Evolutionary conservation across 805 yeast genomes (phyloP), one percentile per base, ranked within the genome.

Genomic region (Kazachstania viticola): DNA sequence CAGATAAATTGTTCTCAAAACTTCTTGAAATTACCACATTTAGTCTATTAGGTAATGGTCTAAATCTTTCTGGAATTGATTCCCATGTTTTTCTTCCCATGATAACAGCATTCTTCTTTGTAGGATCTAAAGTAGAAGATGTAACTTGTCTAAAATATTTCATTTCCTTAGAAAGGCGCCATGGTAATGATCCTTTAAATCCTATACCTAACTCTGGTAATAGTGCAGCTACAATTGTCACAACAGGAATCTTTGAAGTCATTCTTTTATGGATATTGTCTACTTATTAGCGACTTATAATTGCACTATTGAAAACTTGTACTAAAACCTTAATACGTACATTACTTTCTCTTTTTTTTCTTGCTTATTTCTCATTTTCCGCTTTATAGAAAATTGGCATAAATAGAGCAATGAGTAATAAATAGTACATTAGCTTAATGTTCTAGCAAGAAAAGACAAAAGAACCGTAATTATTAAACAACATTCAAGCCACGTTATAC

Each of bases 81-180:
- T 85, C 91, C 94, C 96, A 91, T 2, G 97, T 88, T 49, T 76
- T 80, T 37, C 96, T 68, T 11, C 98, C 98, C 98, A 91, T 91
- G 3, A 91, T 67, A 11, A 91, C 97, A 0, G 82, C 93, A 50
- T 84, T 83, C 25, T 41, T 48, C 38, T 56, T 59, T 1, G 36
- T 36, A n/a, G 58, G 51, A 17, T 64, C 54, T 7, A 41, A 43
- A 0, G 58, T 54, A 7, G 45, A 42, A 3, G 75, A 57, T 0
- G 98, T 91, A 12, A 83, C 77, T 36, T 73, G 71, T 39, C 71
- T 69, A 62, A 91, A 91, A 51, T 75, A 91, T 49, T 74, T 73
- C 79, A 91, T 82, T 53, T 91, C 98, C 31, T 76, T 66, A 34
- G 73, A 66, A 18, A 91, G 64, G 29, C 78, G 65, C 98, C 98